Conservation (phyloP, 768 basidiomycete species). For the Boletellus emodensis region DNA sequence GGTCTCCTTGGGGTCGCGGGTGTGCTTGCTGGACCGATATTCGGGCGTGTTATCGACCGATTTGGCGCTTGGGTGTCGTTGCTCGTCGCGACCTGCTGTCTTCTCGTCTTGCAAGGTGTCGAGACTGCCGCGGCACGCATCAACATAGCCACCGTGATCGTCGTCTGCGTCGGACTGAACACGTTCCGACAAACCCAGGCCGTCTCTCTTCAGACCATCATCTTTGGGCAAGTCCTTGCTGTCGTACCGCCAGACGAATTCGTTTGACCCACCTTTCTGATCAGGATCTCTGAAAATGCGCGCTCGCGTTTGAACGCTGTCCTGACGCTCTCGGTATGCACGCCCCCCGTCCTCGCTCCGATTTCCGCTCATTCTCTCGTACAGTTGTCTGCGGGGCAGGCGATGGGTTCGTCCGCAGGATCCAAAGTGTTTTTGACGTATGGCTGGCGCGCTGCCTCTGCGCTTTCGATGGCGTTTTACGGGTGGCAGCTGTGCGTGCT, state of each 20-base stretch:
- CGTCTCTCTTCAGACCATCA: slow-evolving; percentile 28
- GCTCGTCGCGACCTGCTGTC: slow-evolving; percentile 28
- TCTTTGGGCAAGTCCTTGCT: slow-evolving; percentile 16
- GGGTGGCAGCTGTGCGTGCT: slow-evolving; percentile 33
- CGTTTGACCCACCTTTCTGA: slow-evolving; percentile 1
- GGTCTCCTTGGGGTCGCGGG: slow-evolving; percentile 43
- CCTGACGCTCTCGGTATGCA: slow-evolving; percentile 24
- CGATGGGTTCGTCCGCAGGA: slow-evolving; percentile 40
- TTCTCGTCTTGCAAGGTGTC: slow-evolving; percentile 29
- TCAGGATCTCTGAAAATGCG: slow-evolving; percentile 24
- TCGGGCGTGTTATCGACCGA: slow-evolving; percentile 20
- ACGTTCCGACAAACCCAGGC: slow-evolving; percentile 36
- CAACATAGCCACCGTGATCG: slow-evolving; percentile 34
- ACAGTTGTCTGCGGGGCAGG: slow-evolving; percentile 35
- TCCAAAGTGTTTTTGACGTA: slow-evolving; percentile 36
- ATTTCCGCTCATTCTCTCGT: not conserved
- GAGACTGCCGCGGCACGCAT: slow-evolving; percentile 37
- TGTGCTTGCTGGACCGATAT: slow-evolving; percentile 23
- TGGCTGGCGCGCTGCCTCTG: slow-evolving; percentile 36
- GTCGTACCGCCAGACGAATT: not conserved
- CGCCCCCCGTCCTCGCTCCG: not conserved
- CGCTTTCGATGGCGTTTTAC: slow-evolving; percentile 33
- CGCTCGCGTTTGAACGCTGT: slow-evolving; percentile 29
- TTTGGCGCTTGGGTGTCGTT: slow-evolving; percentile 41
- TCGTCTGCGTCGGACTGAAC: slow-evolving; percentile 39